Evolutionary conservation across 2,329 filamentous ascomycete species (phyloP), one percentile per base, ranked within the genome.

Genomic region (Echinosphaeria canescens): DNA sequence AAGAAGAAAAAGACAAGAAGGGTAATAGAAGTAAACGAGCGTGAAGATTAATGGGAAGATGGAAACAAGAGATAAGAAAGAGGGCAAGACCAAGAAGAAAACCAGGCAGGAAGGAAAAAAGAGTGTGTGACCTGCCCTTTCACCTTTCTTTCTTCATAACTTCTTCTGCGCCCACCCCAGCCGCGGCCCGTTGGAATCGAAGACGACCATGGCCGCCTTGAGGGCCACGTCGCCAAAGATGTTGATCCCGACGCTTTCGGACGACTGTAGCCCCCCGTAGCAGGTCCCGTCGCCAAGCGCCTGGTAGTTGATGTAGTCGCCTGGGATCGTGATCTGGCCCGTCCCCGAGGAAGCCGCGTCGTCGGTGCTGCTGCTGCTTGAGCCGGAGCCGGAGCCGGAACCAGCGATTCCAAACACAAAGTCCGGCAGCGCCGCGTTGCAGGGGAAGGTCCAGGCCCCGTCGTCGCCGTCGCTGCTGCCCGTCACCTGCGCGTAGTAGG

Each of bases 371-470:
- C n/a, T n/a, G n/a, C n/a, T n/a, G n/a, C n/a, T n/a, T n/a, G n/a
- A n/a, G n/a, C n/a, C n/a, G n/a, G n/a, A n/a, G n/a, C n/a, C n/a
- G n/a, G n/a, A n/a, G n/a, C n/a, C n/a, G n/a, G n/a, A n/a, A n/a
- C n/a, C n/a, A n/a, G n/a, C n/a, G n/a, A n/a, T n/a, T n/a, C 43
- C 46, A 24, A 52, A 34, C 5, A 34, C 35, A 23, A 53, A 41
- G 36, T 47, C 39, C 1, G 51, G 48, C 15, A 53, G 31, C 3
- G 29, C 29, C 5, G 40, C 27, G 19, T 30, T 30, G 40, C 51
- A 51, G 24, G 44, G 40, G 39, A 53, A 49, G 14, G 48, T 42
- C 19, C 46, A 46, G 28, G 45, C 50, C 8, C 45, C 49, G 26
- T 43, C 39, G 5, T 33, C 32, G 18, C 31, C 29, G 33, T 46